Percentiles rank a stretch among this genome's conserved stretches.
Evolutionary conservation across 163 green algal species (phyloP).

Genomic region (Scenedesmus sp.): DNA sequence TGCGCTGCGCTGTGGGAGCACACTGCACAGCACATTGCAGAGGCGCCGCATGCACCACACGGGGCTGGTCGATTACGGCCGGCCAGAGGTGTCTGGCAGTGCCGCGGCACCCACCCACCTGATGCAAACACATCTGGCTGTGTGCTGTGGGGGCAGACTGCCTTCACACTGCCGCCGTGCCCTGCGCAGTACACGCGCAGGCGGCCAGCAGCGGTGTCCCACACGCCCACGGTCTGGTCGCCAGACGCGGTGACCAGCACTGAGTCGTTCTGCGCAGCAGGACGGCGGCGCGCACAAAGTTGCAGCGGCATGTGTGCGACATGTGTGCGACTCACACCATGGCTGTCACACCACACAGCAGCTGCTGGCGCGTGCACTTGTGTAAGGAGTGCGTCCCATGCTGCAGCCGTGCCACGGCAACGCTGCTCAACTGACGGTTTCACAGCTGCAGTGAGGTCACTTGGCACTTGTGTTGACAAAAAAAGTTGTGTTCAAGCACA

Average conservation of each 20-base stretch:
- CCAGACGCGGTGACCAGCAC: slow-evolving; percentile 81
- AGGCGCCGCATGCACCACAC: background rate
- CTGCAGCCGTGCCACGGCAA: background rate
- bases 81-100: background rate
- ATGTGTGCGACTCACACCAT: too few species aligned
- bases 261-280: slow-evolving; percentile 67
- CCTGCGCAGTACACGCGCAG: slow-evolving; percentile 68
- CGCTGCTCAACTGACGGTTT: background rate
- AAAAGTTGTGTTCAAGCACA: background rate
- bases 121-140: slow-evolving; percentile 74
- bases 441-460: background rate
- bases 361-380: too few species aligned
- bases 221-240: slow-evolving; percentile 80
- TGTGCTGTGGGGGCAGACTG: slow-evolving; percentile 60
- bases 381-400: background rate
- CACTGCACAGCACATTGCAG: background rate
- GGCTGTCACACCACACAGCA: background rate
- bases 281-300: background rate
- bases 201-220: slow-evolving; percentile 69
- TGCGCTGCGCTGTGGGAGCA: background rate
- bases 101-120: slow-evolving; percentile 54
- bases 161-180: slow-evolving; percentile 82
- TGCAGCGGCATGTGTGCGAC: too few species aligned
- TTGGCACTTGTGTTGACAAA: too few species aligned
- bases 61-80: background rate